Base-by-base conservation (phyloP, 805 yeast genomes). In the Wickerhamomyces tratensis region DNA sequence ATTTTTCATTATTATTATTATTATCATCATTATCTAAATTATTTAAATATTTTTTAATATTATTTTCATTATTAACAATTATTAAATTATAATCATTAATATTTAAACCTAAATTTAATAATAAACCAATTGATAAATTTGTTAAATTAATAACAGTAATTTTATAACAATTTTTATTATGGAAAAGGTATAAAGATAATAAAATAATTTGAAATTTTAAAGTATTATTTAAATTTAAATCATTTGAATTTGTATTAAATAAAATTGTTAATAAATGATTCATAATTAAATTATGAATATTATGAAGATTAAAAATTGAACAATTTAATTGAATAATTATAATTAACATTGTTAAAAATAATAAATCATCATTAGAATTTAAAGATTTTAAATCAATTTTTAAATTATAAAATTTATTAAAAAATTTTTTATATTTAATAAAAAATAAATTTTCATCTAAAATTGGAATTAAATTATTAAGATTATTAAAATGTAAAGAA, bases 281-380 rank as follows among this genome's bases (percentile, higher is more conserved):
- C 12, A 49, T 45, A 12, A 56, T 39, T 13, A 56, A 39, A 38
- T 50, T 49, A 38, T 56, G 57, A 26, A 56, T 51, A 29, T 56
- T 59, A 41, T 54, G 56, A 30, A 56, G 48, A n/a, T 51, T 49
- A 41, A 54, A 56, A 12, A 54, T 52, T 3, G 59, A 55, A 33
- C 57, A 51, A 41, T 55, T 55, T 30, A 56, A 43, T 35, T 56
- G 59, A 29, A 55, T 54, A 11, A 56, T 52, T 3, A 76, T 62
- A 64, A 79, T 72, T 45, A 79, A 65, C 25, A 65, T 60, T 44
- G 65, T 63, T 20, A 71, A 45, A 68, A 59, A 50, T 57, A 64
- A 44, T 67, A 54, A 39, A 57, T 35, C n/a, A 10, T 15, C 25
- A 54, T 44, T 70, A 12, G 7, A 12, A 67, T 41, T 54, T 62